These are phyloP conservation scores for Ustilago tritici DNA, from an alignment of 1,284 basidiomycete genomes.

Conservation along the genomic window DNA sequence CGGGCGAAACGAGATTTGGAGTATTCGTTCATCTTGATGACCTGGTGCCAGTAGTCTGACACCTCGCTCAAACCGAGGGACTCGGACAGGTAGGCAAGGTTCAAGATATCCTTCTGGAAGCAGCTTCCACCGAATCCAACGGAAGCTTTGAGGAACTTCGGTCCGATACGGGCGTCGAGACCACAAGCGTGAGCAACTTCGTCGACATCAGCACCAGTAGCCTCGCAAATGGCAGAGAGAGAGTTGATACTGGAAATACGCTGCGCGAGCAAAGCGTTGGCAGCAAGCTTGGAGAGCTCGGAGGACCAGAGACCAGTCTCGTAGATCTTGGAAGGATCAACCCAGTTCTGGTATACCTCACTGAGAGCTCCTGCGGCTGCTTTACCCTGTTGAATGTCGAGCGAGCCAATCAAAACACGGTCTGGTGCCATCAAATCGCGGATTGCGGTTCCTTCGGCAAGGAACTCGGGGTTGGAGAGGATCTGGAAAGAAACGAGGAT, in stretches of 20 bases:
- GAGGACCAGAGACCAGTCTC: constrained; percentile 98
- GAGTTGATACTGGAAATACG: constrained; percentile 98
- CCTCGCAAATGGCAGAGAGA: constrained; percentile 97
- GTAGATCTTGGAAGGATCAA: constrained; percentile 85
- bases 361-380: constrained; percentile 82
- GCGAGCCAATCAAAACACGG: constrained; percentile 95
- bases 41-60: constrained; percentile 88
- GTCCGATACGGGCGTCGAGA: constrained; percentile 89
- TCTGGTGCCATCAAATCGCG: constrained; percentile 87
- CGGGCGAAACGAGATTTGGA: constrained; percentile 69
- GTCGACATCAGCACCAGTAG: constrained; percentile 98
- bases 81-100: constrained; percentile 92
- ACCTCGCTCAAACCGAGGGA: constrained; percentile 94
- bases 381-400: constrained; percentile 86
- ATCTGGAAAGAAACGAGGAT: constrained; percentile 93
- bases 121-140: constrained; percentile 98
- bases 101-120: constrained; percentile 91
- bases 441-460: constrained; percentile 98
- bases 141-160: constrained; percentile 93
- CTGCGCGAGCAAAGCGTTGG: constrained; percentile 95
- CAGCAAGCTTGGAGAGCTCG: constrained; percentile 96
- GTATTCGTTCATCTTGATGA: constrained; percentile 70
- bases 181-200: constrained; percentile 96
- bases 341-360: constrained; percentile 94
- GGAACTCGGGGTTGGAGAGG: constrained; percentile 98